Evolutionary conservation across 345 rosid species (phyloP), one percentile per base, ranked within the genome.

Genomic region (Eucalyptus fibrosa): DNA sequence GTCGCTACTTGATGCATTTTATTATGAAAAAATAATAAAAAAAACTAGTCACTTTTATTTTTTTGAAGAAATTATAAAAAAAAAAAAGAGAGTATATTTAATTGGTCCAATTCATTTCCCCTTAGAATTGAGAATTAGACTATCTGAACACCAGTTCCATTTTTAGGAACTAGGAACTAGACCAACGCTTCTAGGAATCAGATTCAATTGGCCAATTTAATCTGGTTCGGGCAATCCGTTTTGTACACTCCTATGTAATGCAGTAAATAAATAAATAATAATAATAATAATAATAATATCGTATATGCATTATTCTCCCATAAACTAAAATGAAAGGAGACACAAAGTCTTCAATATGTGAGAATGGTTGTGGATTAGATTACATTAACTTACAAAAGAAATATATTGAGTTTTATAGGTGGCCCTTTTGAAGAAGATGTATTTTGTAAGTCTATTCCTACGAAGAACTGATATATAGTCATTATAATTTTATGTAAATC

Each of bases 181-280:
- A 53, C 0, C 1, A 0, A 53, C 1, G 0, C 24, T 19, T 53
- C 24, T 53, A 19, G 0, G 59, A 53, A 53, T 8, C 0, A 4
- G 0, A 53, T 8, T 8, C 9, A 19, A 8, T 19, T 19, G 24
- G 24, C 24, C 24, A 21, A 0, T 53, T 53, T 19, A 53, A 2
- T 53, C 0, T 0, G 0, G 1, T 53, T 53, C 1, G 0, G 1
- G 2, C 1, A 8, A 0, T 19, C 4, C 2, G 0, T 53, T 53
- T 18, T 18, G 4, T 18, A 18, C 0, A 53, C 23, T 18, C 10
- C 24, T 53, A 53, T 0, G 0, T 7, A 19, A 53, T 7, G 9
- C 0, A 53, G 18, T 53, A 10, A 19, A n/a, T n/a, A n/a, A 19
- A 53, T 1, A 1, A 53, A 53, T 53, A 51, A 51, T 53, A 53